Evolutionary conservation across 1,139 yeast species (phyloP).

Genomic region (Magnusiomyces sp.): DNA sequence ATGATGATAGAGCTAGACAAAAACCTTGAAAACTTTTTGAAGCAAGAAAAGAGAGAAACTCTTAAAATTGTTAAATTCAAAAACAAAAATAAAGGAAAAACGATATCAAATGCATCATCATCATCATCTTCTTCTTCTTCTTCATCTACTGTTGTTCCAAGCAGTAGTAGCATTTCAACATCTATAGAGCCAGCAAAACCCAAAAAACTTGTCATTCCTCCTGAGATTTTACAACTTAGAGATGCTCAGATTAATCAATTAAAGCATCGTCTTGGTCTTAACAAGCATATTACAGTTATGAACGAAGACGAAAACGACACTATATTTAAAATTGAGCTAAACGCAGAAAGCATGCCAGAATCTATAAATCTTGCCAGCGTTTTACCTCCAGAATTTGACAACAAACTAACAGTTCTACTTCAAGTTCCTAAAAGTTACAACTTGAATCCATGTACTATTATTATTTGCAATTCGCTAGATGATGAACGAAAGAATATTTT

Average conservation of each 20-base stretch:
- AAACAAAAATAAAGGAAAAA: slow-evolving; percentile 9
- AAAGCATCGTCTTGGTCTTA: slow-evolving; percentile 8
- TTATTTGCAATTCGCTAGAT: slow-evolving; percentile 17
- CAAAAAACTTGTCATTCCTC: slow-evolving; percentile 6
- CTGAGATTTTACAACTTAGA: slow-evolving; percentile 10
- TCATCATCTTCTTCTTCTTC: not conserved
- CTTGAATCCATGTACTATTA: slow-evolving; percentile 19
- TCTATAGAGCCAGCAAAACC: no score
- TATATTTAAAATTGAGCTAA: slow-evolving; percentile 9
- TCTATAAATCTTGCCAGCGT: slow-evolving; percentile 7
- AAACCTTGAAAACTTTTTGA: slow-evolving; percentile 49
- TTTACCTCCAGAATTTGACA: slow-evolving; percentile 15
- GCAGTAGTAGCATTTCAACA: no score
- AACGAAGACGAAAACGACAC: not conserved
- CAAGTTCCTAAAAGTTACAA: slow-evolving; percentile 26
- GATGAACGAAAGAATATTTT: slow-evolving; percentile 12
- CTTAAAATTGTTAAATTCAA: slow-evolving; percentile 39
- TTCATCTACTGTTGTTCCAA: not conserved
- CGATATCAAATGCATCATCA: no score
- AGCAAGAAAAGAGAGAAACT: slow-evolving; percentile 50
- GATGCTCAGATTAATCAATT: slow-evolving; percentile 11
- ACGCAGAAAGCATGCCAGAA: not conserved
- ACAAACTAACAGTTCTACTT: slow-evolving; percentile 18
- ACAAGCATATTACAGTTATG: not conserved
- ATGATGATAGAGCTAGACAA: slow-evolving; percentile 49